Evolutionary conservation across 106 monocot genomes (phyloP).

Genomic region (Allium fistulosum): DNA sequence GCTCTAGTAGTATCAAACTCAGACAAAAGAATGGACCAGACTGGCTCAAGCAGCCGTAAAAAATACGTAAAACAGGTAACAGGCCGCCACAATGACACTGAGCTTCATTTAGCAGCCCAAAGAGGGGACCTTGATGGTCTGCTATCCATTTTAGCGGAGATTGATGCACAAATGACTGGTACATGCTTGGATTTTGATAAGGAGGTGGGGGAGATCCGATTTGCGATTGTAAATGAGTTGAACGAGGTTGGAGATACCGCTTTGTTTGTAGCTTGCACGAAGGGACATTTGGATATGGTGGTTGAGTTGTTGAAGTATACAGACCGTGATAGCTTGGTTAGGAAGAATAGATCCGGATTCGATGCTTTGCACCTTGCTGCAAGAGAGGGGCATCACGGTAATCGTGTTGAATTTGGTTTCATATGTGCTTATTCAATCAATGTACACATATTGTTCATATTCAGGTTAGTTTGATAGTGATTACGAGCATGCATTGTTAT

Average conservation of each 20-base stretch:
- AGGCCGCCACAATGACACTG: conserved; percentile 58
- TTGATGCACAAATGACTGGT: conserved; percentile 29
- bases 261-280: conserved; percentile 45
- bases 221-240: conserved; percentile 34
- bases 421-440: too few species aligned
- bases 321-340: conserved; percentile 29
- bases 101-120: conserved; percentile 63
- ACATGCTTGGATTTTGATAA: conserved; percentile 24
- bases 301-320: conserved; percentile 59
- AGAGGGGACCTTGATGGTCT: conserved; percentile 36
- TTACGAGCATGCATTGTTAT: too few species aligned
- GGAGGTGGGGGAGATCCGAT: conserved; percentile 41
- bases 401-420: too few species aligned
- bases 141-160: conserved; percentile 25
- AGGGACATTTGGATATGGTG: conserved; percentile 43
- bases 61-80: conserved; percentile 74
- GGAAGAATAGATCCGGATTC: conserved; percentile 48
- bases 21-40: conserved; percentile 36
- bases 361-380: conserved; percentile 64
- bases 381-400: conserved; percentile 53
- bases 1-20: conserved; percentile 42
- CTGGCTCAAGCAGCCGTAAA: conserved; percentile 35
- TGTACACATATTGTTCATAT: too few species aligned
- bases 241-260: conserved; percentile 67
- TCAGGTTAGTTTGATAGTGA: too few species aligned